Percentiles rank a stretch among this genome's conserved stretches.
These are phyloP conservation scores for Stenogyne calaminthoides DNA, from an alignment of 305 asterid species.

Conservation along the genomic window DNA sequence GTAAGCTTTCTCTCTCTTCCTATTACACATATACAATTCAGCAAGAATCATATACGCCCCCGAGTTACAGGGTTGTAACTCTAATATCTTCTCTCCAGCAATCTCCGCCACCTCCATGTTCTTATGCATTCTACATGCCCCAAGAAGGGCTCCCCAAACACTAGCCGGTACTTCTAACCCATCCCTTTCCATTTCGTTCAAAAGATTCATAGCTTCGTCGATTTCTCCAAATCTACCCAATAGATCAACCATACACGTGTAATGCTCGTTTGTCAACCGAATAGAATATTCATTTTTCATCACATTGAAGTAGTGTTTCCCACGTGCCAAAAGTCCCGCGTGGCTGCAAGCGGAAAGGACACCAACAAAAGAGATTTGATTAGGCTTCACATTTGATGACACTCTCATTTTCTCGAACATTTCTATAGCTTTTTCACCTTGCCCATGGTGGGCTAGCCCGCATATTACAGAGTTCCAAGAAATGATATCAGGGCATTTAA, in stretches of 20 bases:
- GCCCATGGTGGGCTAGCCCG: constrained; percentile 68
- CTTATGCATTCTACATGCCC: constrained; percentile 71
- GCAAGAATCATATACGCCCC: constrained; percentile 63
- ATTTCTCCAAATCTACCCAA: constrained; percentile 67
- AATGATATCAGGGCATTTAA: constrained; percentile 46
- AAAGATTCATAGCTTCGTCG: constrained; percentile 50
- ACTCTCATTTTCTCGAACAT: constrained; percentile 60
- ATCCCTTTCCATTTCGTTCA: constrained; percentile 41
- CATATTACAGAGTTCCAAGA: constrained; percentile 73
- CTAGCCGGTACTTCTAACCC: constrained; percentile 50
- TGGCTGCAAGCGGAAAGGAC: constrained; percentile 75
- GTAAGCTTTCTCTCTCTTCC: constrained; percentile 59
- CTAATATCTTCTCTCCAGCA: constrained; percentile 58
- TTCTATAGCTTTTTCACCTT: constrained; percentile 49
- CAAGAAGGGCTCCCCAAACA: constrained; percentile 84
- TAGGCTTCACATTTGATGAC: constrained; percentile 44
- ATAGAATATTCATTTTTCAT: constrained; percentile 54
- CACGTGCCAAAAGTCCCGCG: constrained; percentile 62
- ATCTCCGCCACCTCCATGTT: constrained; percentile 57
- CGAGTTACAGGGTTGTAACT: constrained; percentile 52
- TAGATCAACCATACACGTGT: constrained; percentile 67
- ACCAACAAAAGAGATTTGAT: constrained; percentile 60
- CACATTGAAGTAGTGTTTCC: constrained; percentile 47
- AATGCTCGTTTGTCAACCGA: constrained; percentile 55
- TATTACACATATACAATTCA: constrained; percentile 52